Evolutionary conservation across 345 rosid species (phyloP).

Genomic region (Cardamine chenopodiifolia): DNA sequence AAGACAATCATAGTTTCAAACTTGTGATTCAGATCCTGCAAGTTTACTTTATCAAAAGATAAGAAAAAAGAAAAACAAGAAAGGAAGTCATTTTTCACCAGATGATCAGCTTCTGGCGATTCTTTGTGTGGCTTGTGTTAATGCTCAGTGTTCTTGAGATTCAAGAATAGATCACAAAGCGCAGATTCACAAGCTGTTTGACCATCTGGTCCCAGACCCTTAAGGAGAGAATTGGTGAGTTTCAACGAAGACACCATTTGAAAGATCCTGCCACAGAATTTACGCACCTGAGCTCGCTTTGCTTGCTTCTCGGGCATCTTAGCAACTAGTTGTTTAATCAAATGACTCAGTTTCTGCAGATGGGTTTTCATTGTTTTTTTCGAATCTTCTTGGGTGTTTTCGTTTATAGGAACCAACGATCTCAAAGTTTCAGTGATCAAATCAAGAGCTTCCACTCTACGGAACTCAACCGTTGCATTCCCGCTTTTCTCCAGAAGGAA

Average conservation of each 20-base stretch:
- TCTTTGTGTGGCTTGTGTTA: conserved; percentile 12
- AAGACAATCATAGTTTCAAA: conserved; percentile 19
- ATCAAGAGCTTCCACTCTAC: conserved; percentile 82
- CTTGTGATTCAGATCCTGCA: conserved; percentile 14
- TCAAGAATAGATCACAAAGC: conserved; percentile 60
- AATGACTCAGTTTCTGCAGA: conserved; percentile 52
- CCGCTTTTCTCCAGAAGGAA: conserved; percentile 68
- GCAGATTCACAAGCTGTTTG: conserved; percentile 67
- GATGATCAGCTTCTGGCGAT: conserved; percentile 10
- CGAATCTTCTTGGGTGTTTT: conserved; percentile 47
- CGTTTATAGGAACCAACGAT: conserved; percentile 49
- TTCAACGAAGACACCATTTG: conserved; percentile 55
- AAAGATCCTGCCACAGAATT: conserved; percentile 67
- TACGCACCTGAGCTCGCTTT: conserved; percentile 67
- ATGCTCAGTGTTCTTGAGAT: conserved; percentile 51
- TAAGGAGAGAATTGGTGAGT: conserved; percentile 62
- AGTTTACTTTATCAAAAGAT: conserved; percentile 22
- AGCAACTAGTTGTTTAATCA: conserved; percentile 58
- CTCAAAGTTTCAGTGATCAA: conserved; percentile 68
- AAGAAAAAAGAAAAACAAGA: neutral
- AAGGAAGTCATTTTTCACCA: conserved; percentile 20
- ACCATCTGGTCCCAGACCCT: conserved; percentile 54
- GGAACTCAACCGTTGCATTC: conserved; percentile 63
- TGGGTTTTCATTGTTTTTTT: conserved; percentile 58
- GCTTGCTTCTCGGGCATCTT: conserved; percentile 75